Evolutionary conservation across 352 stramenopile species (phyloP), one percentile per base, ranked within the genome.

Genomic region (Phytophthora niederhauseri): DNA sequence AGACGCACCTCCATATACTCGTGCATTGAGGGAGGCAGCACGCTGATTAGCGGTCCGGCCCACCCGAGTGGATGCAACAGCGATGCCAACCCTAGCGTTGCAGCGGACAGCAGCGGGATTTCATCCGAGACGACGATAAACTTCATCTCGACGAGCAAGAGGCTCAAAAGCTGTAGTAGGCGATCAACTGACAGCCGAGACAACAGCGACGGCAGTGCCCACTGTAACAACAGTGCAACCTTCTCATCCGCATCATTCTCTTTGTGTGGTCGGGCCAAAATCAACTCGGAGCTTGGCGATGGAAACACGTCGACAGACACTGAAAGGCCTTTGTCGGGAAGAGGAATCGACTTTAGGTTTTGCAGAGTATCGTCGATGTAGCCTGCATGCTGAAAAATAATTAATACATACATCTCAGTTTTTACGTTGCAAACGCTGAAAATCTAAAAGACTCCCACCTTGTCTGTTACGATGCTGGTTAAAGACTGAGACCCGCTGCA

Each of bases 141-240:
- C 38, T 88, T 88, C 72, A 85, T 81, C 59, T 88, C 80, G 12
- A 80, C 48, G 20, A 88, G 60, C 34, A 88, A 50, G 8, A 84
- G 55, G 15, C 69, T 73, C 34, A 86, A 31, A 49, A 86, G 74
- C n/a, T 78, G 73, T 17, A 88, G 69, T 6, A 83, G 58, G 3
- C 68, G 61, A 41, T 86, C 73, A 31, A 86, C 77, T 48, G 78
- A 73, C 22, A 86, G 53, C 9, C 41, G 62, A 12, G 60, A 55
- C 1, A 88, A 57, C 15, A 88, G 48, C 3, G 67, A 72, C 11
- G 77, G 74, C 4, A 88, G 56, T n/a, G 78, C 60, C 78, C 80
- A 88, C 43, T 88, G 78, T 3, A 88, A 56, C 41, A 88, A 24
- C 43, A 85, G 38, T 1, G 55, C 69, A 28, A 70, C 69, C 51